Conservation (phyloP, 495 filamentous ascomycete species). For the Cercophora sp. region DNA sequence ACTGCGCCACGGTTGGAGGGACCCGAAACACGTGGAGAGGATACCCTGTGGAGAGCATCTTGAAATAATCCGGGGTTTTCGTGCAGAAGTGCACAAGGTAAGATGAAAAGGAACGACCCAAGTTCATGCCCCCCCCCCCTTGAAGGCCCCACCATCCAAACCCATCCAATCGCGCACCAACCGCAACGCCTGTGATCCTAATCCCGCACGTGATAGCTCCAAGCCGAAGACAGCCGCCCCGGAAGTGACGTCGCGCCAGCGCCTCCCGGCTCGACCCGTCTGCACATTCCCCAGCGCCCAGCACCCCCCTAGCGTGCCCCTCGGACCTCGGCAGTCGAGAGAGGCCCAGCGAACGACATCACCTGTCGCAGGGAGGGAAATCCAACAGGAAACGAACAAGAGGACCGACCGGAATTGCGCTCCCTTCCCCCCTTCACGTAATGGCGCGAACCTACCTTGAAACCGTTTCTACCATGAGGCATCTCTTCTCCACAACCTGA, state of each 20-base stretch:
- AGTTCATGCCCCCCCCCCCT: too few relatives aligned
- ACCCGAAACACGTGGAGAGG: too few relatives aligned
- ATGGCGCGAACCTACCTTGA: constrained; percentile 13
- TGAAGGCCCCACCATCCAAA: too few relatives aligned
- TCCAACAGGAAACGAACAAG: not conserved
- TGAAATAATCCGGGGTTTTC: too few relatives aligned
- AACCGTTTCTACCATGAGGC: not conserved
- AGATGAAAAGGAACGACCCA: too few relatives aligned
- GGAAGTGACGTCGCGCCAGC: constrained; percentile 7
- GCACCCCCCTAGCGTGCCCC: constrained; percentile 5
- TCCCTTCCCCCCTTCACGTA: constrained; percentile 7
- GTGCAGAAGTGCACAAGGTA: too few relatives aligned
- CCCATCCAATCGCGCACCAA: too few relatives aligned
- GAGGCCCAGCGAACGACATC: not conserved
- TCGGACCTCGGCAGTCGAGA: constrained; percentile 11
- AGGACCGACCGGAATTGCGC: constrained; percentile 1
- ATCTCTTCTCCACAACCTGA: not conserved
- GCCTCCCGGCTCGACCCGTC: constrained; percentile 7
- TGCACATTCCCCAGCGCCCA: too few relatives aligned
- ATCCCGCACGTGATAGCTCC: not conserved
- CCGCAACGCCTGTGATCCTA: too few relatives aligned
- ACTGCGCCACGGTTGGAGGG: too few relatives aligned
- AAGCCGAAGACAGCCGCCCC: constrained; percentile 5
- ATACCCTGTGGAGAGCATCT: too few relatives aligned
- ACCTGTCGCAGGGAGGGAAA: constrained; percentile 1